Base-by-base conservation (phyloP, 768 basidiomycete genomes). In the Coprinellus micaceus region DNA sequence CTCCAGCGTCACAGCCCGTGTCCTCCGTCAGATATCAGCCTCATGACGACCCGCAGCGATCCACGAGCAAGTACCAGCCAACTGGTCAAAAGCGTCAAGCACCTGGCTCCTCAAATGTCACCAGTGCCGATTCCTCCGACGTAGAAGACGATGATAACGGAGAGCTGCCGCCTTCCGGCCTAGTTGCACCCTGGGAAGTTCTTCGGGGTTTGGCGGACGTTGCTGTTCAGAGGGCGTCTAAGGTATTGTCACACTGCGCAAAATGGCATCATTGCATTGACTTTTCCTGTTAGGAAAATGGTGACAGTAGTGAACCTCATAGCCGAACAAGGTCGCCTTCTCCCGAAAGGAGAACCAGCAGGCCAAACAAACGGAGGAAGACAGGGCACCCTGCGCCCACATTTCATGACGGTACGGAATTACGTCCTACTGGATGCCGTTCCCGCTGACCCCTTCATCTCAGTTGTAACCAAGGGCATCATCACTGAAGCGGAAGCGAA, bases 131-230 rank as follows among this genome's bases (percentile, higher is more conserved):
- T 69, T 91, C 91, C 1, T 89, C 90, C 36, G 91, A 92, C 64
- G 69, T 83, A n/a, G 92, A 93, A 49, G 90, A 91, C 47, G 89
- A 91, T 44, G 89, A 89, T 41, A 82, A 82, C 56, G 86, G 88
- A 17, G 91, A 88, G 66, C 71, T 94, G 13, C 91, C 92, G 0
- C 87, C 88, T 36, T 82, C 81, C 39, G 90, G 92, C 47, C 80
- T 94, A 46, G 84, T 91, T 53, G 91, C 91, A 9, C 92, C 92
- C 49, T 89, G 89, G 85, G 89, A 91, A 71, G 91, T 92, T 40
- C 75, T 92, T 51, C 77, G 89, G 60, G 87, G 88, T 46, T 71
- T 92, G 57, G 90, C 89, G 36, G 88, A 90, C 73, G 89, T 90
- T 28, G 89, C 90, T 33, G 85, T 84, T 56, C 83, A 90, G 67